Evolutionary conservation across 768 basidiomycete genomes (phyloP).

Genomic region (Clavaria fumosa): DNA sequence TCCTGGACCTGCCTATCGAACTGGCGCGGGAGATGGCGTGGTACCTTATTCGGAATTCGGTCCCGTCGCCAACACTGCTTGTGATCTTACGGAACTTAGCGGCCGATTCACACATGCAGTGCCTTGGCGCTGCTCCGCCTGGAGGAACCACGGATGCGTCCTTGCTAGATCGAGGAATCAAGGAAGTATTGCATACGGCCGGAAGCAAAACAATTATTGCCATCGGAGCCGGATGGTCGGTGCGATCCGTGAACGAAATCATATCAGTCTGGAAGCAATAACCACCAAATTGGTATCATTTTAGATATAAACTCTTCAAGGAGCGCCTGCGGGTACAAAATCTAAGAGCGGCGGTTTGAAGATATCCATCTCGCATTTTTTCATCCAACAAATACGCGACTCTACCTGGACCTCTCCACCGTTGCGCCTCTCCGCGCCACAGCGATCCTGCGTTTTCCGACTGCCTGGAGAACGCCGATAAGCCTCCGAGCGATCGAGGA

Average conservation of each 20-base stretch:
- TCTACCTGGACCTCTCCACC: no score
- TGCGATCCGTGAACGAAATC: slow-evolving; percentile 50
- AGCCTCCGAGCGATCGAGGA: no score
- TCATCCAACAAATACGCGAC: no score
- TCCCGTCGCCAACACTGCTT: slow-evolving; percentile 57
- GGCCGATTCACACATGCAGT: slow-evolving; percentile 43
- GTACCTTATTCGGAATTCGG: slow-evolving; percentile 56
- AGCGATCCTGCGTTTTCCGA: no score
- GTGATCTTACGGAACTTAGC: slow-evolving; percentile 46
- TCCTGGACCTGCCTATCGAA: slow-evolving; percentile 16
- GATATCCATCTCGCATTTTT: no score
- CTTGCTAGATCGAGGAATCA: slow-evolving; percentile 39
- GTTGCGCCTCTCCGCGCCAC: no score
- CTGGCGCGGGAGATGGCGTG: slow-evolving; percentile 38
- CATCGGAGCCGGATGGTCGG: slow-evolving; percentile 60
- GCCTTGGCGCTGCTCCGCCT: slow-evolving; percentile 31
- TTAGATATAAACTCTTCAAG: no score
- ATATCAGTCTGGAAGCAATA: slow-evolving; percentile 36
- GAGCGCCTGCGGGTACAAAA: no score
- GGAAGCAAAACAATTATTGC: slow-evolving; percentile 67
- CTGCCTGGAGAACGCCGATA: no score
- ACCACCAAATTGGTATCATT: no score
- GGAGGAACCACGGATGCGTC: slow-evolving; percentile 30
- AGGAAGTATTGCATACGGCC: slow-evolving; percentile 73
- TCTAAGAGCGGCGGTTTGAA: no score